A percentile compares a stretch with the other conserved stretches of the same genome.
Conservation (phyloP, 371 early-diverging fungal species). For the Mortierella sp. region DNA sequence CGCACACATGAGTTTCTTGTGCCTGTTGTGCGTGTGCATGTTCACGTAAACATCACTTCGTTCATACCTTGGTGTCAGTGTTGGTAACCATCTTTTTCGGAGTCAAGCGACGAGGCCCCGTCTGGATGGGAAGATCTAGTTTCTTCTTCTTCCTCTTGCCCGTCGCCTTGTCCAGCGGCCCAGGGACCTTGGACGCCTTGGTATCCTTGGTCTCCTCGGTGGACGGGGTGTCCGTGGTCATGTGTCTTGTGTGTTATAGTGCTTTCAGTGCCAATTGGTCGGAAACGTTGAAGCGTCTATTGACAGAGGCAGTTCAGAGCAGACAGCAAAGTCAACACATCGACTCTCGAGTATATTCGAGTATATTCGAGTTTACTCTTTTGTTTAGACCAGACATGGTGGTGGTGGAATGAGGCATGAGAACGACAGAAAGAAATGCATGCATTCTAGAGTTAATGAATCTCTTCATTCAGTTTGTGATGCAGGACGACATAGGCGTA, state of each 20-base stretch:
- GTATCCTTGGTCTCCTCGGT: neutral
- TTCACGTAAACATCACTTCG: too few species aligned
- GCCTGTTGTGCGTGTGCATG: too few species aligned
- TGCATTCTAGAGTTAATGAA: neutral
- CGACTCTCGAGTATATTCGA: neutral
- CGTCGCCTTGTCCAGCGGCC: neutral
- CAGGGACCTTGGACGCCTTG: neutral
- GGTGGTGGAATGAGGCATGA: neutral
- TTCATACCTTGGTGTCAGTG: neutral
- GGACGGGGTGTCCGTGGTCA: neutral
- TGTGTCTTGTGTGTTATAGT: neutral
- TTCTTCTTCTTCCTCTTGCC: neutral
- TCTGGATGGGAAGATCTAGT: neutral
- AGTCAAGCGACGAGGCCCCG: neutral
- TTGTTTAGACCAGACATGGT: neutral
- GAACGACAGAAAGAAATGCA: neutral
- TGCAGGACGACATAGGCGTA: neutral
- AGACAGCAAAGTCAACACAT: neutral
- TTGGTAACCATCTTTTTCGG: neutral
- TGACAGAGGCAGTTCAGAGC: neutral
- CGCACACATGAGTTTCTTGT: too few species aligned
- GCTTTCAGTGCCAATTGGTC: neutral
- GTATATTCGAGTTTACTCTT: neutral
- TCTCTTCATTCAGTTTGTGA: neutral
- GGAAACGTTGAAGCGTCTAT: neutral